Conservation (phyloP, 257 asterid species). For the Solanum pimpinellifolium region DNA sequence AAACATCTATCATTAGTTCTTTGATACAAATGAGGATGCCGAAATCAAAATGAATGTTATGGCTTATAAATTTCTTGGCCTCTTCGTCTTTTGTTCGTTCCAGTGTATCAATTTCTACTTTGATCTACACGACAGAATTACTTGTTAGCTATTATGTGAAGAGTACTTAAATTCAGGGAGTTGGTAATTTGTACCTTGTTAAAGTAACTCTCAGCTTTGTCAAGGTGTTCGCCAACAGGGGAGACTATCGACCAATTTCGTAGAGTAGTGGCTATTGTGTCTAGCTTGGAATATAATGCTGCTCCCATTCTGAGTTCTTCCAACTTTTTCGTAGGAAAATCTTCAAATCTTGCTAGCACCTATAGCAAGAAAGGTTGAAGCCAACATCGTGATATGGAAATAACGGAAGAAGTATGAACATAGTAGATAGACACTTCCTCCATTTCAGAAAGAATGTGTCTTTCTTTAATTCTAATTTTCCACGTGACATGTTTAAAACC, state of each 20-base stretch:
- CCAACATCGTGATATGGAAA: not conserved
- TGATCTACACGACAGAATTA: constrained; percentile 30
- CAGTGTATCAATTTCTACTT: constrained; percentile 55
- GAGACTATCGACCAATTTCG: constrained; percentile 42
- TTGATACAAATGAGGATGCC: constrained; percentile 59
- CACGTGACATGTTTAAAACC: not conserved
- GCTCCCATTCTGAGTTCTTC: constrained; percentile 79
- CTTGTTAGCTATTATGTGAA: not conserved
- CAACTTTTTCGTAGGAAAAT: constrained; percentile 67
- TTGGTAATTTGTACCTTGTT: constrained; percentile 38
- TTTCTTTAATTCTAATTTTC: not conserved
- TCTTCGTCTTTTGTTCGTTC: constrained; percentile 88
- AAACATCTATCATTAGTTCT: constrained; percentile 70
- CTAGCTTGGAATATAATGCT: constrained; percentile 49
- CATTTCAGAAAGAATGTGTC: no score
- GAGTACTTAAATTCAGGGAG: not conserved
- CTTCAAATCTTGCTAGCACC: constrained; percentile 87
- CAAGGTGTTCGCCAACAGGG: constrained; percentile 47
- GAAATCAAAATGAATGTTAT: constrained; percentile 70
- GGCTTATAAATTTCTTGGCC: constrained; percentile 50
- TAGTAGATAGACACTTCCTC: not conserved
- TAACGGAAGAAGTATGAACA: not conserved
- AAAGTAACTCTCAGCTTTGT: constrained; percentile 66
- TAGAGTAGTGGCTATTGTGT: constrained; percentile 33
- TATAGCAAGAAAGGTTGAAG: not conserved